These are phyloP conservation scores for Cladophialophora psammophila DNA, from an alignment of 2,329 filamentous ascomycete genomes.

Conservation along the genomic window DNA sequence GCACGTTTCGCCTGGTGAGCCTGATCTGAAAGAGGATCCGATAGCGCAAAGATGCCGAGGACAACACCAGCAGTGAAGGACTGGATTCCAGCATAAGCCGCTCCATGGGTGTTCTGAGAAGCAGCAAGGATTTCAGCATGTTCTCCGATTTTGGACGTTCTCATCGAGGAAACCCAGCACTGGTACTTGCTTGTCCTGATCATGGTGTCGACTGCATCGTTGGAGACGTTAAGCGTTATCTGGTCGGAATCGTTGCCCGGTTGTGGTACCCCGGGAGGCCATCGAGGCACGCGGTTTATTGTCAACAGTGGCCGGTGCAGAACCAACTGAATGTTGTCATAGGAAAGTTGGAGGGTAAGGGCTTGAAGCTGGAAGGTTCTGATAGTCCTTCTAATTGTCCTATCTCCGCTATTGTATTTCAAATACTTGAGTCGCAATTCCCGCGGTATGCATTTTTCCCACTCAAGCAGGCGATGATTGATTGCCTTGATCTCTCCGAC, in stretches of 20 bases:
- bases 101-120: slow-evolving; percentile 52
- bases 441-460: slow-evolving; percentile 32
- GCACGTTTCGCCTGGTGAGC: slow-evolving; percentile 54
- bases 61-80: slow-evolving; percentile 57
- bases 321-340: slow-evolving; percentile 54
- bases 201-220: slow-evolving; percentile 21
- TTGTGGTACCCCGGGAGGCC: slow-evolving; percentile 1
- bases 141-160: slow-evolving; percentile 48
- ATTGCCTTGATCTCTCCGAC: slow-evolving; percentile 29
- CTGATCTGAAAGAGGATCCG: slow-evolving; percentile 52
- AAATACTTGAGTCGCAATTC: slow-evolving; percentile 29
- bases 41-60: slow-evolving; percentile 53
- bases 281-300: slow-evolving; percentile 29
- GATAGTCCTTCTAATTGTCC: slow-evolving; percentile 13
- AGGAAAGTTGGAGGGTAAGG: slow-evolving; percentile 52
- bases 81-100: slow-evolving; percentile 55
- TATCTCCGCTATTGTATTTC: slow-evolving; percentile 14
- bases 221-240: neutral
- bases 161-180: slow-evolving; percentile 47
- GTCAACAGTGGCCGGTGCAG: slow-evolving; percentile 53
- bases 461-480: slow-evolving; percentile 26
- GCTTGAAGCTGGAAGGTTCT: slow-evolving; percentile 46
- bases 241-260: neutral
- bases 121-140: slow-evolving; percentile 45
- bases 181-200: slow-evolving; percentile 34